Evolutionary conservation across 768 basidiomycete genomes (phyloP), one percentile per base, ranked within the genome.

Genomic region (Trametes cinnabarina): DNA sequence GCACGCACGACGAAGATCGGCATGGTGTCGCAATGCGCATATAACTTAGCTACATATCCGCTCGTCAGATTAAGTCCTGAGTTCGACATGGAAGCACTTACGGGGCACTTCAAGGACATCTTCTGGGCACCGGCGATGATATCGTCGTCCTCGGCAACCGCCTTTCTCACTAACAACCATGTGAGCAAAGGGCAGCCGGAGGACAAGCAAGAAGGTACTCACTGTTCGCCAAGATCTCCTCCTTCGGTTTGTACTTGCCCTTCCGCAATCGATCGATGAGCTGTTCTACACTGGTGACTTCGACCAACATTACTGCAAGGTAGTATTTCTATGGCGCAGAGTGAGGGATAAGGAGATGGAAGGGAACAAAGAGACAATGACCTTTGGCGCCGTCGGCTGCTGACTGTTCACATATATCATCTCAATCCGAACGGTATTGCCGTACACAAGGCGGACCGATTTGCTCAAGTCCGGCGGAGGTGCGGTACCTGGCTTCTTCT

Each of bases 401-500:
- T 90, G 87, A 63, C 90, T 93, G 65, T 94, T 94, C 39, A 94
- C 88, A 69, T 94, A 94, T 3, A 93, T 83, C 82, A 94, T 90
- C 63, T 94, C 92, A 15, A 94, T 75, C 37, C 84, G 82, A 69
- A 92, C 94, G 34, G 75, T 73, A 42, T 77, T 70, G 58, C 76
- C 75, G 63, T 77, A 75, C 37, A 74, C 73, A 32, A 82, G 64
- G 54, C 76, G 70, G 17, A 79, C 68, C 41, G 70, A 63, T 62
- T 70, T 76, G 26, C 76, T 75, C 51, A 85, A 70, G 69, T 94
- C 88, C 1, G 92, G 87, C 6, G 94, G 94, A n/a, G 94, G 92
- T 1, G 93, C 91, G 41, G 92, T 95, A 3, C 94, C 94, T 26
- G 92, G 89, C 65, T 91, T 94, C 78, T 97, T 97, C 80, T 97